These are phyloP conservation scores for Petrea volubilis DNA, from an alignment of 257 asterid species.

Conservation along the genomic window DNA sequence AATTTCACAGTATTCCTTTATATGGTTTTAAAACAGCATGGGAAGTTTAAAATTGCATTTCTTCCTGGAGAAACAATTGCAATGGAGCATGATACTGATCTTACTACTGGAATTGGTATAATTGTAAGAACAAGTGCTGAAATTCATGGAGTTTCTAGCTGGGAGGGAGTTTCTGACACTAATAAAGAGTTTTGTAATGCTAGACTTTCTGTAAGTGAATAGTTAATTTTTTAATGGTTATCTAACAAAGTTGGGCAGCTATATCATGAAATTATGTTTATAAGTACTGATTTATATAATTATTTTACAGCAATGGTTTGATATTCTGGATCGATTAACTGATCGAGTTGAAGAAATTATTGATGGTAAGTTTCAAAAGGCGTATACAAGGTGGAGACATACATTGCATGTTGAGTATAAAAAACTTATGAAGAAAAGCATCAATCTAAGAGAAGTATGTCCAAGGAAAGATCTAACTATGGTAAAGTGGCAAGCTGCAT, in stretches of 20 bases:
- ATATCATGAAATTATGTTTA: neutral
- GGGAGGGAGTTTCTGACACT: neutral
- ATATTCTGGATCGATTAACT: too few species aligned
- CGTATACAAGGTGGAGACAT: too few species aligned
- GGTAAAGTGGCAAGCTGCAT: too few species aligned
- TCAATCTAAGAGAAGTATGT: too few species aligned
- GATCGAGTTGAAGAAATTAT: too few species aligned
- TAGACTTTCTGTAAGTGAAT: neutral
- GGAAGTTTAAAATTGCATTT: neutral
- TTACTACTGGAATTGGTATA: too few species aligned
- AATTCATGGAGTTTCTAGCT: neutral
- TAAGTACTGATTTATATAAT: neutral
- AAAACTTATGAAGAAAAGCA: too few species aligned
- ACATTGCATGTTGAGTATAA: too few species aligned
- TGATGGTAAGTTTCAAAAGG: too few species aligned
- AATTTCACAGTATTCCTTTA: neutral
- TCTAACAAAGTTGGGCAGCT: too few species aligned
- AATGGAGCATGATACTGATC: neutral
- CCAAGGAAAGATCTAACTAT: too few species aligned
- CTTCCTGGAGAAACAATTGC: slow-evolving; percentile 3
- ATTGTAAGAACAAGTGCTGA: neutral
- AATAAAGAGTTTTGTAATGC: too few species aligned
- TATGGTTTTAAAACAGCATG: neutral
- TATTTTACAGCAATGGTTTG: neutral
- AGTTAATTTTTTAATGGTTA: neutral